Conservation (phyloP, 257 asterid species). For the Gentiana macrophylla region DNA sequence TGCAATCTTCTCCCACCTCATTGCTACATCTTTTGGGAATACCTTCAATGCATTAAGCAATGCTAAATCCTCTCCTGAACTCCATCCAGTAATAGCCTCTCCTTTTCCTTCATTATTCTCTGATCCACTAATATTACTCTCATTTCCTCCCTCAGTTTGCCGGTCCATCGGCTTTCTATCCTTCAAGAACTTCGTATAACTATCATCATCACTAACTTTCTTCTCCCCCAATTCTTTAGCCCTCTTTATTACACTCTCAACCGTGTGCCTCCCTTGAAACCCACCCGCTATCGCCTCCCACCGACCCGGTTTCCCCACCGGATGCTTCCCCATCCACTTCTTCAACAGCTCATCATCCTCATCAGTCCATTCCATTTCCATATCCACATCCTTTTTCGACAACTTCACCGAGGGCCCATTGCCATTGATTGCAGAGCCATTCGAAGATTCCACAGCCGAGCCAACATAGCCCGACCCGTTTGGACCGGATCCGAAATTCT, state of each 20-base stretch:
- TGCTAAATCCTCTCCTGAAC: conserved; percentile 66
- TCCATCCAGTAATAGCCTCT: conserved; percentile 43
- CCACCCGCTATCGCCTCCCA: conserved; percentile 92
- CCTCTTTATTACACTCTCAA: conserved; percentile 57
- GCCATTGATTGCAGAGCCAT: conserved; percentile 9
- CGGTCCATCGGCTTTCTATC: conserved; percentile 57
- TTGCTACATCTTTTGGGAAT: conserved; percentile 69
- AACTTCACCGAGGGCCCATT: conserved; percentile 10
- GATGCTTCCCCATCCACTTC: conserved; percentile 71
- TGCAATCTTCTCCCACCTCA: conserved; percentile 98
- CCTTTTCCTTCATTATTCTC: conserved; percentile 21
- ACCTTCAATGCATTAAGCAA: conserved; percentile 83
- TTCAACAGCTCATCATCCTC: conserved; percentile 56
- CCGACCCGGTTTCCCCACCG: conserved; percentile 91
- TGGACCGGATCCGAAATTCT: conserved; percentile 3
- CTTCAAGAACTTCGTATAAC: conserved; percentile 60
- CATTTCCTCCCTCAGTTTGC: conserved; percentile 25
- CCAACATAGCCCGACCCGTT: not conserved
- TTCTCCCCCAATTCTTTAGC: conserved; percentile 57
- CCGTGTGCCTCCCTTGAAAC: conserved; percentile 54
- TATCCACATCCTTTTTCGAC: conserved; percentile 16
- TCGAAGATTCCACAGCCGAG: conserved; percentile 1
- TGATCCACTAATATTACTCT: conserved; percentile 7
- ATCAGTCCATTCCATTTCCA: conserved; percentile 30
- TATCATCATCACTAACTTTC: conserved; percentile 59